Evolutionary conservation across 31 red algal genomes (phyloP).

Genomic region (Asparagopsis taxiformis): DNA sequence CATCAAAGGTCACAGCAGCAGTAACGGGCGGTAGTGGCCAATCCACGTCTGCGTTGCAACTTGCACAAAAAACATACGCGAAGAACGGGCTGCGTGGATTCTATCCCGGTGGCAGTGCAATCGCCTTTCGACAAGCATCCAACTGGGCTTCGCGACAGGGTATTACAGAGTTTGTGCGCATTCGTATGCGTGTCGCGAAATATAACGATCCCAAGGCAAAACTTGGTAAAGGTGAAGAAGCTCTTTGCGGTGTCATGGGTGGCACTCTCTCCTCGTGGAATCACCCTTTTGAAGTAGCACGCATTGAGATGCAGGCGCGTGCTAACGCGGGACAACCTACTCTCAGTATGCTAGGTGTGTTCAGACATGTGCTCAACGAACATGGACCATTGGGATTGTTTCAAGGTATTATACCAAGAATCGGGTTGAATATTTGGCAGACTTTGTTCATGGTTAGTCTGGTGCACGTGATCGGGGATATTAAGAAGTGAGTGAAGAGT

Average conservation of each 20-base stretch:
- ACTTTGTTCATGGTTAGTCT: constrained; percentile 79
- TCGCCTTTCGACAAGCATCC: constrained; percentile 71
- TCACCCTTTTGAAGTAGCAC: constrained; percentile 75
- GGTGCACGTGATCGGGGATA: constrained; percentile 61
- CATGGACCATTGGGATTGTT: constrained; percentile 66
- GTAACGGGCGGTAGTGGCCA: constrained; percentile 72
- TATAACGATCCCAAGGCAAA: constrained; percentile 38
- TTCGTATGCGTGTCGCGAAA: constrained; percentile 29
- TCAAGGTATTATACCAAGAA: constrained; percentile 65
- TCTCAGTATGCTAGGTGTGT: constrained; percentile 26
- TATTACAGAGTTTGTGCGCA: constrained; percentile 63
- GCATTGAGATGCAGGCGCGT: constrained; percentile 72
- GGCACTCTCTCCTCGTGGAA: constrained; percentile 67
- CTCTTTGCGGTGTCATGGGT: constrained; percentile 62
- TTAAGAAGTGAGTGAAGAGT: constrained; percentile 55
- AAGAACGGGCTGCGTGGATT: constrained; percentile 62
- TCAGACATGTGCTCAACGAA: constrained; percentile 59
- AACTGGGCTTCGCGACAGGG: constrained; percentile 77
- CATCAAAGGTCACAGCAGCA: constrained; percentile 33
- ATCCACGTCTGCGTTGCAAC: constrained; percentile 16
- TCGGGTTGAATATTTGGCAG: constrained; percentile 74
- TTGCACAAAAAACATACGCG: constrained; percentile 48
- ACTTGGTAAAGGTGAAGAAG: constrained; percentile 54
- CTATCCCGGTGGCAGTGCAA: constrained; percentile 77
- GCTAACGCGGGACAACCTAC: constrained; percentile 57